These are phyloP conservation scores for Dactylella cylindrospora DNA, from an alignment of 2,329 filamentous ascomycete genomes.

Conservation along the genomic window DNA sequence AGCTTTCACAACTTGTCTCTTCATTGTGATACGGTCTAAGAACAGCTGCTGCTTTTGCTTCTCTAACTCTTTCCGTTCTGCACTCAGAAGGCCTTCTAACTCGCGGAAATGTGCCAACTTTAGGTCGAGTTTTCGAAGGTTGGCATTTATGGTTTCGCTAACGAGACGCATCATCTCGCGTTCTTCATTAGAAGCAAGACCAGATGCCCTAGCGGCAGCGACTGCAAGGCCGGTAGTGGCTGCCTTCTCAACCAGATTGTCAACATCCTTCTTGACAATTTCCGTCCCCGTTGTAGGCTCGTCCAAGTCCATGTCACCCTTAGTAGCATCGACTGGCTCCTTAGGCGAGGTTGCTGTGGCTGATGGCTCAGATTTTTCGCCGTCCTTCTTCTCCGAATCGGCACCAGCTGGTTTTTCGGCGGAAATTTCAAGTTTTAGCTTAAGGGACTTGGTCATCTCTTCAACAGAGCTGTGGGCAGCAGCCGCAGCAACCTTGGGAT, in stretches of 20 bases:
- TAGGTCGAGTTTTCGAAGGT: constrained; percentile 91
- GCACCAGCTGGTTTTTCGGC: constrained; percentile 34
- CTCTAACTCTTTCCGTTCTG: constrained; percentile 89
- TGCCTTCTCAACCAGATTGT: constrained; percentile 63
- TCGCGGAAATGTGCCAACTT: constrained; percentile 96
- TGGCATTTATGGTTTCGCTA: constrained; percentile 86
- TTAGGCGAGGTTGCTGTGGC: constrained; percentile 3
- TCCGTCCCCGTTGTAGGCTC: constrained; percentile 55
- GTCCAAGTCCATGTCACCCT: constrained; percentile 59
- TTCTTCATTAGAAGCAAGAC: constrained; percentile 91
- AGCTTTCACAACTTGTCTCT: constrained; percentile 78
- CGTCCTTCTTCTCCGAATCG: constrained; percentile 43
- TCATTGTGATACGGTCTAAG: constrained; percentile 85
- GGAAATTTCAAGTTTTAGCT: constrained; percentile 70
- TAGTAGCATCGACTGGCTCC: constrained; percentile 18
- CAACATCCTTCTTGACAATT: constrained; percentile 59
- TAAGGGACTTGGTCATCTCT: constrained; percentile 77
- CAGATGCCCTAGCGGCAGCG: constrained; percentile 80
- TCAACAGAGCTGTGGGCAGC: constrained; percentile 85
- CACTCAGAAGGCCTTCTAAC: constrained; percentile 87
- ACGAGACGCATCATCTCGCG: constrained; percentile 94
- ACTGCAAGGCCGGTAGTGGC: constrained; percentile 81
- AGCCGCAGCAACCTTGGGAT: constrained; percentile 84
- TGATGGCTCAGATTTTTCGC: constrained; percentile 17
- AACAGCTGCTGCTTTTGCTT: constrained; percentile 89